phyloP scores from a whole-genome alignment of 108 stramenopile species.

The Nitzschia inconspicua region DNA sequence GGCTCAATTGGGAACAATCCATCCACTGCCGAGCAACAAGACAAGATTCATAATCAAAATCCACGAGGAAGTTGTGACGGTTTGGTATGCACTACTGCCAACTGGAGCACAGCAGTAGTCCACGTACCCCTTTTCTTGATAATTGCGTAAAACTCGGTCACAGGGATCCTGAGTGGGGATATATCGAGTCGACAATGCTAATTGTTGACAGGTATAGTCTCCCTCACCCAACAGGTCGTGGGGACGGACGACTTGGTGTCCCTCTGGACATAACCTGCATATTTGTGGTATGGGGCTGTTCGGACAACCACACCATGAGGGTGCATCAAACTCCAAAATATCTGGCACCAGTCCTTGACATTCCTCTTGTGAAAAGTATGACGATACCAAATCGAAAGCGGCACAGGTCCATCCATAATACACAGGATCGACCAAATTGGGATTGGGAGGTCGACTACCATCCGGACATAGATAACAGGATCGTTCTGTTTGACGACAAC shows the following conservation, averaged over 20 bases:
- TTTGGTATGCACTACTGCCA: not conserved
- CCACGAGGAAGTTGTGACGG: not conserved
- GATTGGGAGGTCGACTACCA: constrained; percentile 10
- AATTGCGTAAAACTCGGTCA: not conserved
- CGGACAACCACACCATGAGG: constrained; percentile 17
- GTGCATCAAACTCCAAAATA: constrained; percentile 21
- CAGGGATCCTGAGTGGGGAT: constrained; percentile 9
- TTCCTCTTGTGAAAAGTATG: constrained; percentile 12
- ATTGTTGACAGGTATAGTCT: constrained; percentile 19
- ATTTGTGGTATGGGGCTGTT: constrained; percentile 5
- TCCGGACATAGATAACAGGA: constrained; percentile 16
- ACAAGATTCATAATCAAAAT: not conserved
- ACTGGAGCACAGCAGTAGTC: constrained; percentile 8
- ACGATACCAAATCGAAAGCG: constrained; percentile 14
- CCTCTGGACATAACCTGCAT: constrained; percentile 10
- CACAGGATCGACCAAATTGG: constrained; percentile 5
- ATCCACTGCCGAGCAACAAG: too few relatives aligned
- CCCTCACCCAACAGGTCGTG: not conserved
- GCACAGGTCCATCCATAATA: constrained; percentile 25
- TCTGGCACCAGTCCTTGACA: constrained; percentile 7
- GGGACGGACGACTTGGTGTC: not conserved
- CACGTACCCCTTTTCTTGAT: constrained; percentile 8
- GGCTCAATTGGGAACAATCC: too few relatives aligned
- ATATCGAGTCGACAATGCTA: constrained; percentile 13
- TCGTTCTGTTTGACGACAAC: constrained; percentile 4